A percentile compares a stretch with the other conserved stretches of the same genome.
Conservation (phyloP, 2,329 filamentous ascomycete genomes). For the Westerdykella ornata region DNA sequence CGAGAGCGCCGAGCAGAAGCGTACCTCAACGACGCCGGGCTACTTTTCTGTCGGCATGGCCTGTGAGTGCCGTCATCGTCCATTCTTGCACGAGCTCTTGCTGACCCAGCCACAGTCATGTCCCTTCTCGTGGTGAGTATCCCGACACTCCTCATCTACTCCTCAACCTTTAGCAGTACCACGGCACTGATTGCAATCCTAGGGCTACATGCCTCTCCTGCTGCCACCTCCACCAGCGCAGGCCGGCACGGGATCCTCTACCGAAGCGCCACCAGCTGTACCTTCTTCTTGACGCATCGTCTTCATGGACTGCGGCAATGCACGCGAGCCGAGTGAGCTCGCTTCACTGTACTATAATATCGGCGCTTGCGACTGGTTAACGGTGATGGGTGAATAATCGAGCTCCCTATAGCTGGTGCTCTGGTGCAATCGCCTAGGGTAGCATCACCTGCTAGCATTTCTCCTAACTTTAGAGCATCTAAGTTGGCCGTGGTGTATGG, state of each 20-base stretch:
- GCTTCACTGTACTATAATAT: too few relatives aligned
- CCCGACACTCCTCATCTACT: conserved; percentile 4
- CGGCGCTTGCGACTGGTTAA: too few relatives aligned
- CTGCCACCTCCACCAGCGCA: conserved; percentile 47
- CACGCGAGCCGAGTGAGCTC: too few relatives aligned
- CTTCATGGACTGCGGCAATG: too few relatives aligned
- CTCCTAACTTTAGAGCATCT: too few relatives aligned
- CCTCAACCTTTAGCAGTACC: conserved; percentile 5
- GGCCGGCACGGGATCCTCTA: conserved; percentile 36
- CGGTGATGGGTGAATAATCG: too few relatives aligned
- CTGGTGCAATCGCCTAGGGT: too few relatives aligned
- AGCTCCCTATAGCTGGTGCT: too few relatives aligned
- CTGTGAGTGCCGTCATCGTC: conserved; percentile 46
- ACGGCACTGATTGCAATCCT: too few relatives aligned
- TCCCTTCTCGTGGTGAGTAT: conserved; percentile 42
- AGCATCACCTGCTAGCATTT: too few relatives aligned
- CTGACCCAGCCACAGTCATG: conserved; percentile 30
- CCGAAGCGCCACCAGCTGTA: conserved; percentile 45
- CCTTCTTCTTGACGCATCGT: conserved; percentile 33
- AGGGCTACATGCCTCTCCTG: conserved; percentile 61
- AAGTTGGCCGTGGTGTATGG: too few relatives aligned
- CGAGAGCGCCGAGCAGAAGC: conserved; percentile 62
- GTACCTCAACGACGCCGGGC: conserved; percentile 60
- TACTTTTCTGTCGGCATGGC: conserved; percentile 76
- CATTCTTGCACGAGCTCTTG: not conserved